Conservation (phyloP, 192 early-diverging fungal genomes). For the Umbelopsis sp. region DNA sequence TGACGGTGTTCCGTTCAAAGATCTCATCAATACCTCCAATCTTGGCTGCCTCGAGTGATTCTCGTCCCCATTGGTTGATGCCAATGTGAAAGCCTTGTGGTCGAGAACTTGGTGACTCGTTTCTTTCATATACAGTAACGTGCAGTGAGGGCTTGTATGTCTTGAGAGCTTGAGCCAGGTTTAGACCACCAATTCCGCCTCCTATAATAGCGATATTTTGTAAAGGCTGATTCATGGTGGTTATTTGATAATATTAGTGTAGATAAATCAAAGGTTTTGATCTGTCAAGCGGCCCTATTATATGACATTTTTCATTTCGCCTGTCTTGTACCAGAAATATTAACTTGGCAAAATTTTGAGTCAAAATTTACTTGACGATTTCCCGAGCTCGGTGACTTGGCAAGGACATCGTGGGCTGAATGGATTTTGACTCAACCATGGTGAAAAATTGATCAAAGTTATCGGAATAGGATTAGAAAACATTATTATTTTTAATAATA, state of each 20-base stretch:
- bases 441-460: too few species aligned
- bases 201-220: conserved; percentile 23
- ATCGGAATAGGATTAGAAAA: too few species aligned
- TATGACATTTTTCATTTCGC: too few species aligned
- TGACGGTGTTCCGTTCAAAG: not conserved
- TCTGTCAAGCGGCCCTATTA: too few species aligned
- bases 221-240: not conserved
- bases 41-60: conserved; percentile 12
- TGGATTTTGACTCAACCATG: too few species aligned
- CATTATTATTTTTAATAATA: too few species aligned
- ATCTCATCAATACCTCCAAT: conserved; percentile 6
- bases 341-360: not conserved
- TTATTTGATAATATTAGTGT: not conserved
- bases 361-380: not conserved
- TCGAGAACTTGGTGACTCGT: not conserved
- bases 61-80: conserved; percentile 17
- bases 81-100: conserved; percentile 25
- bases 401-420: too few species aligned
- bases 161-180: conserved; percentile 20
- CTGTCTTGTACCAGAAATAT: too few species aligned
- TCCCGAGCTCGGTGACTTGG: too few species aligned
- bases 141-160: not conserved
- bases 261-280: too few species aligned
- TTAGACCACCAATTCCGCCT: conserved; percentile 25
- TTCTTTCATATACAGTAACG: conserved; percentile 19